Conservation (phyloP, 2,329 filamentous ascomycete species). For the Fusarium sp. region DNA sequence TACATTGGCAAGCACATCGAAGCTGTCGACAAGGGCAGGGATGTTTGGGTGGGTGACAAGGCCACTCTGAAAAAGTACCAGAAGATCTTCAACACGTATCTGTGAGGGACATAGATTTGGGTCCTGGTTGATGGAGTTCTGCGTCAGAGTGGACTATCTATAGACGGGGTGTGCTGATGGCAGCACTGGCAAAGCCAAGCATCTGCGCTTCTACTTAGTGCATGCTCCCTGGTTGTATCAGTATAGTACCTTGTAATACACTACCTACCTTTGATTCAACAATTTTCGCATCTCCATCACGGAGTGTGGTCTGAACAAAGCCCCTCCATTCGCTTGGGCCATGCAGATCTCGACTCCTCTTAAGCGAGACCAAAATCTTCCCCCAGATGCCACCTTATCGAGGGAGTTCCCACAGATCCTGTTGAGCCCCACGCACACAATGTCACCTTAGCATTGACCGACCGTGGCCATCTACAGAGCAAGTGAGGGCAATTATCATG, state of each 20-base stretch:
- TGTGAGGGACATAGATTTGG: not conserved
- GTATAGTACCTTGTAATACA: not conserved
- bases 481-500: not conserved
- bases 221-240: not conserved
- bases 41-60: constrained; percentile 42
- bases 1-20: constrained; percentile 43
- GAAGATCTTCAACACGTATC: constrained; percentile 40
- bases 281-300: not conserved
- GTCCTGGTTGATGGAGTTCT: not conserved
- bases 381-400: not conserved
- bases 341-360: not conserved
- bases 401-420: not conserved
- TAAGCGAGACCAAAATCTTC: not conserved
- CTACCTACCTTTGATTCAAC: not conserved
- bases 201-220: not conserved
- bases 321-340: not conserved
- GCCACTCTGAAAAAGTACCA: constrained; percentile 33
- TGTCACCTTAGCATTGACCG: not conserved
- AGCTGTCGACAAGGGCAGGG: constrained; percentile 35
- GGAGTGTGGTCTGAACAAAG: not conserved
- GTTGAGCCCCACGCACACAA: not conserved
- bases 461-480: not conserved
- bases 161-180: not conserved
- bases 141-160: not conserved
- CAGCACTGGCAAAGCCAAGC: not conserved